Conservation (phyloP, 805 yeast genomes). For the Maudiozyma serrabonitensis region DNA sequence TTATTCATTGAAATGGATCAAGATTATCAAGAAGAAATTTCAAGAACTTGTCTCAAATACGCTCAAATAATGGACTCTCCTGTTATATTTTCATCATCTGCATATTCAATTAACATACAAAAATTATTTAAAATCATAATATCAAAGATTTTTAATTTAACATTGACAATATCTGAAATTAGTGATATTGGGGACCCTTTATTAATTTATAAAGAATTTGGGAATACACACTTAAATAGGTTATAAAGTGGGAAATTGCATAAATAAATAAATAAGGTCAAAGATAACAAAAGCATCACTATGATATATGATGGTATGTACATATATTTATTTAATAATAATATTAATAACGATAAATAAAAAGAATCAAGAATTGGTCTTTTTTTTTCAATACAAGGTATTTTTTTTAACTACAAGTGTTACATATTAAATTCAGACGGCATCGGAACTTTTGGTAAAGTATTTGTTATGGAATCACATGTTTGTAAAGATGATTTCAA, state of each 20-base stretch:
- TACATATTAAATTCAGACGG: background rate
- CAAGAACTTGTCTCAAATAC: constrained; percentile 71
- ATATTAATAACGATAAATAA: no score
- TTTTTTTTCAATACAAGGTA: no score
- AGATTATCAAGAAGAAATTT: constrained; percentile 75
- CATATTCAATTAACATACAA: constrained; percentile 86
- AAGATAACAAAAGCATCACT: background rate
- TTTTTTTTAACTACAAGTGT: no score
- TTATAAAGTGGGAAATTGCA: background rate
- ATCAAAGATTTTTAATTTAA: constrained; percentile 82
- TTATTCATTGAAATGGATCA: constrained; percentile 67
- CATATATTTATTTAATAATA: no score
- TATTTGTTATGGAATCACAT: background rate
- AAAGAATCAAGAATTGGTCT: no score
- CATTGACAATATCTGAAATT: constrained; percentile 75
- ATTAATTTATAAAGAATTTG: constrained; percentile 45
- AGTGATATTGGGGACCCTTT: constrained; percentile 86
- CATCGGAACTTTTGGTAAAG: background rate
- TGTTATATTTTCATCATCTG: constrained; percentile 80
- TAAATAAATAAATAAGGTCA: background rate
- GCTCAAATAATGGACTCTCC: constrained; percentile 85
- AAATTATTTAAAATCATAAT: constrained; percentile 86
- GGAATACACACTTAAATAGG: constrained; percentile 6
- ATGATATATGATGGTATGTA: background rate
- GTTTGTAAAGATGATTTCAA: background rate